Evolutionary conservation across 2,329 filamentous ascomycete species (phyloP).

Genomic region (Curvularia hawaiiensis): DNA sequence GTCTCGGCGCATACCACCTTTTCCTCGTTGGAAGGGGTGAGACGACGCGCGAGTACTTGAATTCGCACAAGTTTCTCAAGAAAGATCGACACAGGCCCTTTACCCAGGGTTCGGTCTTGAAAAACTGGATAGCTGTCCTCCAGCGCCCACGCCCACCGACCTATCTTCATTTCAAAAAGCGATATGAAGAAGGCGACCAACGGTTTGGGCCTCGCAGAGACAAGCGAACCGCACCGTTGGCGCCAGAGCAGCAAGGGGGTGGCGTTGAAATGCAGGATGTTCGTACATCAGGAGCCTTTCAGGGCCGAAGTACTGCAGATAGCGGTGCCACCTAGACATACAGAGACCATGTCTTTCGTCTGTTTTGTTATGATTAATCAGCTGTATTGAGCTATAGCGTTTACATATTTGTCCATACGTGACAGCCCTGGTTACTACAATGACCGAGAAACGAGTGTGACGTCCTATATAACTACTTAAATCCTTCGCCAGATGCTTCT

Average conservation of each 20-base stretch:
- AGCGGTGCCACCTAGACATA: constrained; percentile 18
- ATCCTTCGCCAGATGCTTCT: background rate
- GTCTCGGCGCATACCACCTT: constrained; percentile 85
- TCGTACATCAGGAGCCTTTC: constrained; percentile 35
- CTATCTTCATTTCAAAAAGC: constrained; percentile 84
- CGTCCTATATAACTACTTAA: background rate
- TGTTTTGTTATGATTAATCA: constrained; percentile 9
- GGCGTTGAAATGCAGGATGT: constrained; percentile 73
- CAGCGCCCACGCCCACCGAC: constrained; percentile 84
- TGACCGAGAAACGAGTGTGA: background rate
- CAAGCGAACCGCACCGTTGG: constrained; percentile 55
- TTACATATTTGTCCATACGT: constrained; percentile 6
- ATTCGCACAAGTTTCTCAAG: constrained; percentile 93
- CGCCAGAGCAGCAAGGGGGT: constrained; percentile 59
- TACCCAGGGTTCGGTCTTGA: constrained; percentile 73
- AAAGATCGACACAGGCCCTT: constrained; percentile 91
- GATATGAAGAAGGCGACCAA: constrained; percentile 81
- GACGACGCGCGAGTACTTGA: constrained; percentile 94
- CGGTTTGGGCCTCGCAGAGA: constrained; percentile 69
- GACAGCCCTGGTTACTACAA: background rate
- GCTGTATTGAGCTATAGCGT: constrained; percentile 8
- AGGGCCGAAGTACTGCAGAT: constrained; percentile 35
- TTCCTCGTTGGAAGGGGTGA: constrained; percentile 91
- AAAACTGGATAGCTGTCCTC: constrained; percentile 82
- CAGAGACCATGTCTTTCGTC: background rate